Base-by-base conservation (phyloP, 1,139 yeast genomes). In the Hemisphaericaspora lyxosophila region DNA sequence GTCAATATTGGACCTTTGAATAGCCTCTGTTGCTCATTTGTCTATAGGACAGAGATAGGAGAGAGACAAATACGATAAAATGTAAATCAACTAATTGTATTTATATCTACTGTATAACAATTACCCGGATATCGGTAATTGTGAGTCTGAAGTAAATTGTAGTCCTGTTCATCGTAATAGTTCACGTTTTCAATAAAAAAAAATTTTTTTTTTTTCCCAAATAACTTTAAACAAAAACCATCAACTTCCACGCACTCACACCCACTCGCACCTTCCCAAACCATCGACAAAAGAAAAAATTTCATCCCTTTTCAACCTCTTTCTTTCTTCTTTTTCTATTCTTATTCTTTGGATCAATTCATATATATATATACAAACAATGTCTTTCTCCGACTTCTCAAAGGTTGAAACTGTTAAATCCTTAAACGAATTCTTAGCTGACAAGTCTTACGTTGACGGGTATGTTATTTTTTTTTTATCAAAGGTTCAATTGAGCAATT, bases 381-480 rank as follows among this genome's bases (percentile, higher is more conserved):
- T 84, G 90, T 80, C 90, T 62, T 82, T 77, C 78, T 66, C 88
- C 48, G 88, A 83, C 65, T 83, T 83, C 79, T 78, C 89, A 53
- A 82, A 82, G 70, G 75, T 79, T 59, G 89, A 82, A 72, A 76
- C 97, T 65, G 72, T 90, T 65, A 75, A 85, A 70, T 75, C 88
- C 66, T 85, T 90, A 67, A 83, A 89, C 86, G 77, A 78, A 58
- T 82, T 78, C 79, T 82, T 90, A 72, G 87, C 84, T 70, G 90
- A 85, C 73, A 86, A 88, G 79, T 85, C 95, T 53, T 89, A 88
- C 85, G 64, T 89, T 59, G 92, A 86, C 67, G 96, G 96, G 95
- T 87, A 84, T 68, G 95, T 77, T 23, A 17, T 23, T 25, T 38
- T 33, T 11, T 8, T 22, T 27, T 29, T 20, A 9, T 12, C 11